Evolutionary conservation across 257 asterid species (phyloP).

Genomic region (Solanum megistacrolobum): DNA sequence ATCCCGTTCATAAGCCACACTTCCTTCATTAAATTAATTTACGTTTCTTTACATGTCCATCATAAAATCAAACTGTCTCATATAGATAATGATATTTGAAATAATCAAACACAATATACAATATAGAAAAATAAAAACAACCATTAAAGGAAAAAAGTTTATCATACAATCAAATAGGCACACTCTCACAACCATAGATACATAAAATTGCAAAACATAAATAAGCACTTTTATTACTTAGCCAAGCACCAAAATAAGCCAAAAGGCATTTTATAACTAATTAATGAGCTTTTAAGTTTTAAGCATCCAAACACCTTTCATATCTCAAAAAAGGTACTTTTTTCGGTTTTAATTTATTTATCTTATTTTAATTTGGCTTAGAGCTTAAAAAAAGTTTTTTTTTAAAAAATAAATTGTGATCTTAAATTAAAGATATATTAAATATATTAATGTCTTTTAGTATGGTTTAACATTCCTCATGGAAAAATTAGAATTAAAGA

Average conservation of each 20-base stretch:
- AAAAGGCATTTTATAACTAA: not conserved
- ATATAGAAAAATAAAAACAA: not conserved
- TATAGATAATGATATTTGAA: too few species aligned
- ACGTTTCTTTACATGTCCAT: too few species aligned
- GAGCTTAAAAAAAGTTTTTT: not conserved
- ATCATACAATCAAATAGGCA: not conserved
- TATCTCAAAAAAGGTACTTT: not conserved
- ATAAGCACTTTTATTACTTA: not conserved
- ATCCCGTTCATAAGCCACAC: not conserved
- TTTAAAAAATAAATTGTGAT: too few species aligned
- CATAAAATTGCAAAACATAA: not conserved
- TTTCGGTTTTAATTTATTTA: too few species aligned
- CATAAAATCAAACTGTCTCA: rapidly evolving
- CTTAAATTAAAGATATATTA: too few species aligned
- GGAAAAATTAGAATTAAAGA: too few species aligned
- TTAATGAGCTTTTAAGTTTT: not conserved
- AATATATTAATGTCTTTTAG: too few species aligned
- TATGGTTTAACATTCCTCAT: too few species aligned
- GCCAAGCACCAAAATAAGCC: not conserved
- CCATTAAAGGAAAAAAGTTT: not conserved
- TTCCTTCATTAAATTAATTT: too few species aligned
- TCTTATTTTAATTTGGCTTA: not conserved
- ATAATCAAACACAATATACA: not conserved
- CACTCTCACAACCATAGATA: not conserved
- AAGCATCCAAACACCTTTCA: not conserved